A percentile compares a stretch with the other conserved stretches of the same genome.
phyloP scores from a whole-genome alignment of 2,329 filamentous ascomycete genomes.

The Fusarium neocosmosporiellum region DNA sequence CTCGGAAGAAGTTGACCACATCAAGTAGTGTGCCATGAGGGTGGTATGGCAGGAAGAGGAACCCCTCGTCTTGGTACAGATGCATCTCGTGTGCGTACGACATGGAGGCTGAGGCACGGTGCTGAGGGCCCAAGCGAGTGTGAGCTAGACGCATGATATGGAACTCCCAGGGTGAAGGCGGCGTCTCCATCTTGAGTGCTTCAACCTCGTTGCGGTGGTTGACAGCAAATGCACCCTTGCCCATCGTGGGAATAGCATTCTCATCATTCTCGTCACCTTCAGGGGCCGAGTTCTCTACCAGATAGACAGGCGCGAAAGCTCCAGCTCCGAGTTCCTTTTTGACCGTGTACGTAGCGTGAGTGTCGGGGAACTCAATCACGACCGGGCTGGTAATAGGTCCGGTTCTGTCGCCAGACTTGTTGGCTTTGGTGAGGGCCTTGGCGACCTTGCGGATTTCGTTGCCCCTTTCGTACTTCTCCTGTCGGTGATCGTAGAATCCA shows the following conservation, averaged over 20 bases:
- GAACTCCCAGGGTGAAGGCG: slow-evolving; percentile 93
- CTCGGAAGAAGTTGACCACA: slow-evolving; percentile 86
- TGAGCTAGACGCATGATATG: slow-evolving; percentile 91
- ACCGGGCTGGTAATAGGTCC: slow-evolving; percentile 70
- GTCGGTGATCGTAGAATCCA: slow-evolving; percentile 81
- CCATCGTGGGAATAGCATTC: slow-evolving; percentile 63
- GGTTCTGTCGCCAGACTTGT: slow-evolving; percentile 69
- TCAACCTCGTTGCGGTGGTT: slow-evolving; percentile 72
- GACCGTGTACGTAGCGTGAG: slow-evolving; percentile 77
- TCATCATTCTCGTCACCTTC: slow-evolving; percentile 59
- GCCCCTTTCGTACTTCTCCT: slow-evolving; percentile 72
- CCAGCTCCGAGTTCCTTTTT: slow-evolving; percentile 90
- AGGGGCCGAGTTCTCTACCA: slow-evolving; percentile 78
- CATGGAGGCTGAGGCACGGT: slow-evolving; percentile 81
- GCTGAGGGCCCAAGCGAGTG: slow-evolving; percentile 75
- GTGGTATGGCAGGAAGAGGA: slow-evolving; percentile 87
- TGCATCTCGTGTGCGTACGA: slow-evolving; percentile 91
- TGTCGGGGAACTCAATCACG: slow-evolving; percentile 74
- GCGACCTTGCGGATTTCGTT: slow-evolving; percentile 85
- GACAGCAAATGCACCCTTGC: slow-evolving; percentile 69
- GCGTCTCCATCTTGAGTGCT: slow-evolving; percentile 94
- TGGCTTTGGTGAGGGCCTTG: slow-evolving; percentile 71
- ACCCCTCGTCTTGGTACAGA: slow-evolving; percentile 89
- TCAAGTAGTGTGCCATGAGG: slow-evolving; percentile 95
- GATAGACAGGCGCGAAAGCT: slow-evolving; percentile 94